A percentile compares a stretch with the other conserved stretches of the same genome.
Conservation (phyloP, 306 rosid genomes). For the peach (Prunus persica) region Prunus_persica_NCBIv2 NC_034014.1:28447501-28448000, state of each 20-base stretch:
- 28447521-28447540: background rate
- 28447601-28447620: slow-evolving; percentile 72
- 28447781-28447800: slow-evolving; percentile 92
- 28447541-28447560: background rate
- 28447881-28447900: slow-evolving; percentile 59
- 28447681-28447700: slow-evolving; percentile 90
- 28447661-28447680: slow-evolving; percentile 70
- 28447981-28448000: slow-evolving; percentile 90
- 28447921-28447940: slow-evolving; percentile 93
- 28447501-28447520: too few relatives aligned
- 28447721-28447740: slow-evolving; percentile 93
- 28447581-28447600: slow-evolving; percentile 76
- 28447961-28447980: slow-evolving; percentile 87
- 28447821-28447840: slow-evolving; percentile 74
- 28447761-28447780: slow-evolving; percentile 95
- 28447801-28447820: slow-evolving; percentile 96
- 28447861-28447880: slow-evolving; percentile 86
- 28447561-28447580: background rate
- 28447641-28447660: slow-evolving; percentile 95
- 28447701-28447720: slow-evolving; percentile 86
- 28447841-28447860: slow-evolving; percentile 86
- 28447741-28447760: slow-evolving; percentile 92
- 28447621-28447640: slow-evolving; percentile 78
- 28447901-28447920: slow-evolving; percentile 93
- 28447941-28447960: slow-evolving; percentile 92